phyloP scores from a whole-genome alignment of 1,284 basidiomycete species.

The Sutorius eximius region DNA sequence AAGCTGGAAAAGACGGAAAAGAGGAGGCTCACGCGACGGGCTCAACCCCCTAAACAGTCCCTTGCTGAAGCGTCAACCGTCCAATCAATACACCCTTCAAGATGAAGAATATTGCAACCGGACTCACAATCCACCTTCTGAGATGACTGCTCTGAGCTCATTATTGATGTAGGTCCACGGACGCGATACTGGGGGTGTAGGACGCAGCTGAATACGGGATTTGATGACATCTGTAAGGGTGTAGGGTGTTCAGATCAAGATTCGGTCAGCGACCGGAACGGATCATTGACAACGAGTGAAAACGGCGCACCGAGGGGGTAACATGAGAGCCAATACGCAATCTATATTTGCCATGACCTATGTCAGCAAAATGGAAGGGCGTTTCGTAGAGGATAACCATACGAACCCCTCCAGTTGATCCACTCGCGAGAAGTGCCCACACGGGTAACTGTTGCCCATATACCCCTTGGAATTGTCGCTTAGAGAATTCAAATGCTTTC shows the following conservation, averaged over 20 bases:
- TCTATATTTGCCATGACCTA: constrained; percentile 39
- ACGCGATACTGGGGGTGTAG: constrained; percentile 72
- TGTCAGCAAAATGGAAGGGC: constrained; percentile 1
- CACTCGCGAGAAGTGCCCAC: constrained; percentile 87
- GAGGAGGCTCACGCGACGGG: constrained; percentile 55
- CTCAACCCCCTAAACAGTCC: constrained; percentile 75
- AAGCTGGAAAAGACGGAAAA: not conserved
- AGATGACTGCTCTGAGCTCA: constrained; percentile 68
- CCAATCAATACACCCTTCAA: constrained; percentile 4
- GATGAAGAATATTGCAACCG: not conserved
- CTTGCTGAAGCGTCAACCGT: constrained; percentile 37
- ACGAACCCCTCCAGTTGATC: constrained; percentile 84
- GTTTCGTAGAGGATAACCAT: not conserved
- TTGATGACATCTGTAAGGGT: constrained; percentile 78
- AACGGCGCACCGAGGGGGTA: constrained; percentile 72
- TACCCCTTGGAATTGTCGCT: constrained; percentile 66
- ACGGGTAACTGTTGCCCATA: constrained; percentile 76
- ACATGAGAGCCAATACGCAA: constrained; percentile 92
- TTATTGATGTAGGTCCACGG: constrained; percentile 80
- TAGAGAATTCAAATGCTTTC: constrained; percentile 84
- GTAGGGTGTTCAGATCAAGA: not conserved
- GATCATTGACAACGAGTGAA: not conserved
- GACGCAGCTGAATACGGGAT: constrained; percentile 82
- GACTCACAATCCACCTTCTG: constrained; percentile 76
- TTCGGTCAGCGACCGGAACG: not conserved